Evolutionary conservation across 1,284 basidiomycete genomes (phyloP), one percentile per base, ranked within the genome.

Genomic region (Neolentinus lepideus): DNA sequence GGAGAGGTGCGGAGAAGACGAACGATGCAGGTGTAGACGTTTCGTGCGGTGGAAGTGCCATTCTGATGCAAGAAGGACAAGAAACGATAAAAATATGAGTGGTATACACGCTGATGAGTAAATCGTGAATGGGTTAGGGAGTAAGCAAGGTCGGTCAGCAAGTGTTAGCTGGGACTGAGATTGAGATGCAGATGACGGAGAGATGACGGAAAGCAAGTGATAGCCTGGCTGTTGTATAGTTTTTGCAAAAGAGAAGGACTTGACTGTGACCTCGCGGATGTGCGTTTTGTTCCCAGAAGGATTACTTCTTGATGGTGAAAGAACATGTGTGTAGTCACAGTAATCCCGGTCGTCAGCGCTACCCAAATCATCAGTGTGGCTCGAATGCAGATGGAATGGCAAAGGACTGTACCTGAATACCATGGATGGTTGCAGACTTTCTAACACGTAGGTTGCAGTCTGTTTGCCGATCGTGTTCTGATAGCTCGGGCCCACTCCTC

Each of bases 291-390:
- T 43, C n/a, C 38, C 38, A 22, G 19, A 10, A 3, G 52, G 26
- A 26, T 45, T 26, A 10, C 25, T 8, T 8, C 10, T 22, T 12
- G 19, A 16, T 24, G 21, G 29, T 12, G 63, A 59, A n/a, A 67
- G 58, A 60, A 55, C 66, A 62, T 86, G 84, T 11, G 61, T 66
- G 55, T 80, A 72, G 52, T 82, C 79, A 66, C 84, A 86, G 60
- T 83, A 82, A 64, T 87, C 84, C 62, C 84, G 83, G 65, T 86
- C 83, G 63, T 87, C 83, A 2, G 81, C 84, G 59, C 81, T 83
- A 43, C 16, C 29, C 11, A n/a, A 55, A 29, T 8, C 11, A 21
- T 29, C 26, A 25, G 46, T 36, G 21, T 6, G 22, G 24, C 19
- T 16, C 29, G 8, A 6, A 36, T 16, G 21, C n/a, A 36, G 3